phyloP scores from a whole-genome alignment of 2,329 filamentous ascomycete species.

The Dactylellina parvicollis region DNA sequence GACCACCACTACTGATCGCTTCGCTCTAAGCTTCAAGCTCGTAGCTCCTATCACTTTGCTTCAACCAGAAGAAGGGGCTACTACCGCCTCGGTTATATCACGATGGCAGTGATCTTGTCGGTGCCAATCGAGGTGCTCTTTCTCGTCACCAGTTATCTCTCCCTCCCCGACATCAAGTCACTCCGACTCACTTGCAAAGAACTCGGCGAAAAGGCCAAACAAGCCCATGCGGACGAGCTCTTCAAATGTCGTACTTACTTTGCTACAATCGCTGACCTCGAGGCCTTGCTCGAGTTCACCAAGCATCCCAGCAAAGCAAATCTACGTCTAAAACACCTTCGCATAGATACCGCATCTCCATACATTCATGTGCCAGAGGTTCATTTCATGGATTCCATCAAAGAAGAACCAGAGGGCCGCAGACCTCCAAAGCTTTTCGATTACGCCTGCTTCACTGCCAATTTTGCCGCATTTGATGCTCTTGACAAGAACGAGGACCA shows the following conservation, averaged over 20 bases:
- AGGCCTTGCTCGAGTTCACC: conserved; percentile 31
- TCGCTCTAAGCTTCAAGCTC: background rate
- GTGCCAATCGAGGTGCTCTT: conserved; percentile 41
- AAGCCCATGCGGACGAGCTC: conserved; percentile 14
- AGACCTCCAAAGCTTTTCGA: conserved; percentile 39
- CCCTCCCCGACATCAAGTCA: conserved; percentile 28
- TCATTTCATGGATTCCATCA: conserved; percentile 1
- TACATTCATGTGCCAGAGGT: conserved; percentile 34
- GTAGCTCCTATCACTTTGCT: no score
- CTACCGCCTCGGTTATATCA: background rate
- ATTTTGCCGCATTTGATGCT: conserved; percentile 30
- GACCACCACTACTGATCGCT: background rate
- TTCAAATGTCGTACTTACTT: conserved; percentile 38
- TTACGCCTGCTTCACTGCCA: conserved; percentile 12
- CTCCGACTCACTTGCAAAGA: conserved; percentile 17
- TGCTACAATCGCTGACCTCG: conserved; percentile 43
- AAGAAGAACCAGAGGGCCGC: conserved; percentile 6
- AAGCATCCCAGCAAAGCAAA: conserved; percentile 36
- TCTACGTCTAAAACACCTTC: conserved; percentile 41
- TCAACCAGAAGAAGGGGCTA: no score
- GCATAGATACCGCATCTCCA: conserved; percentile 33
- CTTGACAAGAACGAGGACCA: conserved; percentile 48
- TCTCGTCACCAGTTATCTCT: conserved; percentile 31
- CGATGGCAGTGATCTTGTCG: conserved; percentile 25
- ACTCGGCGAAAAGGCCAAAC: conserved; percentile 21